Evolutionary conservation across 495 filamentous ascomycete genomes (phyloP).

Genomic region (Neurospora sp.): DNA sequence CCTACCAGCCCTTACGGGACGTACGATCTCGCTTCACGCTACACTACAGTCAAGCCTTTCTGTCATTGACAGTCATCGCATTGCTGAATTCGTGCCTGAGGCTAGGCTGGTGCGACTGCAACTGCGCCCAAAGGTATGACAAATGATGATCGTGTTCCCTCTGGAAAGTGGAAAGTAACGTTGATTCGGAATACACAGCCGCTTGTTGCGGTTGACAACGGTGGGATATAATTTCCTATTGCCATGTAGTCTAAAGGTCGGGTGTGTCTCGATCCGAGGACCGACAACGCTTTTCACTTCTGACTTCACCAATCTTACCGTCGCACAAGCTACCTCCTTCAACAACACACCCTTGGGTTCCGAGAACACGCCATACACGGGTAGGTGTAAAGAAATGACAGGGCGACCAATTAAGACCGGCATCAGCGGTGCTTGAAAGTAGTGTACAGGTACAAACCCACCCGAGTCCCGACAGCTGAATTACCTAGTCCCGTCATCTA

Average conservation of each 20-base stretch:
- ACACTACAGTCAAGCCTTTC: neutral
- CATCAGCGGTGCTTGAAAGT: too few species aligned
- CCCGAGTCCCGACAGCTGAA: neutral
- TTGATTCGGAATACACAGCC: neutral
- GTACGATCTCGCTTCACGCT: neutral
- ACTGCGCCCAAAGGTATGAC: neutral
- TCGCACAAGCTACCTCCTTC: neutral
- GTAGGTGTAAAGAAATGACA: neutral
- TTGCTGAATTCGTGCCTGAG: neutral
- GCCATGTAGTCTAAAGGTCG: neutral
- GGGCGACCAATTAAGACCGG: neutral
- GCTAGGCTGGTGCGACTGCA: neutral
- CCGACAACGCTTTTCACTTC: neutral
- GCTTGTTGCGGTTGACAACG: neutral
- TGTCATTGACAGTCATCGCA: neutral
- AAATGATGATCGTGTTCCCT: neutral
- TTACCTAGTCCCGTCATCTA: too few species aligned
- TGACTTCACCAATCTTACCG: neutral
- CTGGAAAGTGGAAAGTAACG: neutral
- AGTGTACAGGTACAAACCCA: neutral
- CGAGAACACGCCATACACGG: neutral
- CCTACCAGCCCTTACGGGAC: neutral
- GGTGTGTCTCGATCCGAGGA: neutral
- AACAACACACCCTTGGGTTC: neutral
- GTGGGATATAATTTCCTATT: neutral